Conservation (phyloP, 495 filamentous ascomycete genomes). For the Evernia prunastri region DNA sequence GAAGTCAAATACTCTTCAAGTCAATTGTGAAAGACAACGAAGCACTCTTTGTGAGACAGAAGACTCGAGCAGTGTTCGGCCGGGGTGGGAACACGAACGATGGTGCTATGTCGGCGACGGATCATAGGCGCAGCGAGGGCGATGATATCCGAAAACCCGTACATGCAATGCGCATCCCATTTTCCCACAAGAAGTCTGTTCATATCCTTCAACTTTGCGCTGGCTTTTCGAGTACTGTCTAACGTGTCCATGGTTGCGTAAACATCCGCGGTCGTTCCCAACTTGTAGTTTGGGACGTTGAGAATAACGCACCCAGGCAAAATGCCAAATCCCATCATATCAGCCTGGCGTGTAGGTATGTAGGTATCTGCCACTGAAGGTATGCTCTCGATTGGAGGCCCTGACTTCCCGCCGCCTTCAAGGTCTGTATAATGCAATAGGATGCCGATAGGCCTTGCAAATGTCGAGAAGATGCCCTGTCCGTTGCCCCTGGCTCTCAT, state of each 20-base stretch:
- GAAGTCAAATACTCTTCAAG: not conserved
- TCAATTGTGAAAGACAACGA: conserved; percentile 15
- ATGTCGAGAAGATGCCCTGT: not conserved
- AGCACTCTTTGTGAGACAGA: conserved; percentile 16
- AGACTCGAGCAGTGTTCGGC: conserved; percentile 13
- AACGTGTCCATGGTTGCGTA: not conserved
- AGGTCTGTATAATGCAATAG: not conserved
- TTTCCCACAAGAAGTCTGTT: not conserved
- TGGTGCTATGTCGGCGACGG: conserved; percentile 9
- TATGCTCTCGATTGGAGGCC: not conserved
- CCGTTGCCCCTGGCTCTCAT: not conserved
- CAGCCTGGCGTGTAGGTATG: not conserved
- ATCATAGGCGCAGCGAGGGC: conserved; percentile 16
- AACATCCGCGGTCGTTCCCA: not conserved
- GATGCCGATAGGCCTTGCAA: not conserved
- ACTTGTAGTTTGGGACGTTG: not conserved
- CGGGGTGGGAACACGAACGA: conserved; percentile 11
- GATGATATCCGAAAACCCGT: conserved; percentile 18
- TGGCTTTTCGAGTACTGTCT: not conserved
- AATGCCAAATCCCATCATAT: not conserved
- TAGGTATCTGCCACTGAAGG: not conserved
- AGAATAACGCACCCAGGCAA: not conserved
- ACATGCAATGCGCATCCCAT: conserved; percentile 8
- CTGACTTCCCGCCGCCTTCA: not conserved
- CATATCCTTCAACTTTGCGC: not conserved